Evolutionary conservation across 1,284 basidiomycete genomes (phyloP).

Genomic region (Naganishia sp.): DNA sequence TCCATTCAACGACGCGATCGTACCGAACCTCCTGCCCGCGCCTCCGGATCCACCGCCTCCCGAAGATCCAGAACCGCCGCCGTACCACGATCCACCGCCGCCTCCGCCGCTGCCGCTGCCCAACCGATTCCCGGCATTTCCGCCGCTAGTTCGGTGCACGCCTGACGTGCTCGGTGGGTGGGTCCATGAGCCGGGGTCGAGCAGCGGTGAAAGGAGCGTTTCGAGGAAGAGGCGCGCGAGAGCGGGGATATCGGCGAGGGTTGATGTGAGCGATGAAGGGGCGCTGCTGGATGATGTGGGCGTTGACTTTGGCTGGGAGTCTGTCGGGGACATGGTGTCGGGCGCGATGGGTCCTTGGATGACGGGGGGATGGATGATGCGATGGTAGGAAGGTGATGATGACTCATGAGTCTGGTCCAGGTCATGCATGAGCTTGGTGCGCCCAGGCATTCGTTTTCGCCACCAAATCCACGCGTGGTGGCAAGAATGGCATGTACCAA

Average conservation of each 20-base stretch:
- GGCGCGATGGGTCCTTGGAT: background rate
- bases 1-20: constrained; percentile 9
- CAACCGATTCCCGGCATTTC: background rate
- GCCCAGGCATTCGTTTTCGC: too few relatives aligned
- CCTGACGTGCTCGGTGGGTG: background rate
- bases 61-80: background rate
- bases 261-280: constrained; percentile 7
- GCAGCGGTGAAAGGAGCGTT: constrained; percentile 13
- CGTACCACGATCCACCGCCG: constrained; percentile 14
- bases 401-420: background rate
- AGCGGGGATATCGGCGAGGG: background rate
- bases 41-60: background rate
- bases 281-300: background rate
- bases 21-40: background rate
- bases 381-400: background rate
- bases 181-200: constrained; percentile 17
- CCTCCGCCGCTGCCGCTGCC: background rate
- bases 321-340: constrained; percentile 16
- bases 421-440: too few relatives aligned
- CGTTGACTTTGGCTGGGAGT: constrained; percentile 18
- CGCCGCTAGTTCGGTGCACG: background rate
- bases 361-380: too few relatives aligned
- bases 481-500: too few relatives aligned
- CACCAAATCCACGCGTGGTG: too few relatives aligned
- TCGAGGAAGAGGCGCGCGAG: constrained; percentile 20